Evolutionary conservation across 805 yeast genomes (phyloP).

Genomic region (Kluyveromyces dobzhanskii): DNA sequence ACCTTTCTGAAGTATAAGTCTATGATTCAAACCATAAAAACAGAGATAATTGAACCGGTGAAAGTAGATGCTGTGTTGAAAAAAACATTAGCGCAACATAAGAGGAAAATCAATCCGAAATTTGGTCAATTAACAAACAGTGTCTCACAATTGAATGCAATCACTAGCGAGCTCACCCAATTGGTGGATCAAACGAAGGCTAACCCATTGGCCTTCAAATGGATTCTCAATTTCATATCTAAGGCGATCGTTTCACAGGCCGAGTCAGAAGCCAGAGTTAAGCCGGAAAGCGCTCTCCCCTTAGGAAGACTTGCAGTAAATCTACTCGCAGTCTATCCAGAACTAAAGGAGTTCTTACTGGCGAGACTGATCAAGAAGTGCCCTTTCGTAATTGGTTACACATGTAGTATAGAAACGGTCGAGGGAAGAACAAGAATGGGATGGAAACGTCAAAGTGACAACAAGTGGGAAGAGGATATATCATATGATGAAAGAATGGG

Average conservation of each 20-base stretch:
- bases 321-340: conserved; percentile 42
- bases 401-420: conserved; percentile 68
- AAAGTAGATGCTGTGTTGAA: conserved; percentile 44
- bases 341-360: conserved; percentile 33
- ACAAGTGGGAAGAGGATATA: conserved; percentile 45
- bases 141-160: conserved; percentile 43
- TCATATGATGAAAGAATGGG: conserved; percentile 78
- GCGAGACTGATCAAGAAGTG: conserved; percentile 90
- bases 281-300: conserved; percentile 71
- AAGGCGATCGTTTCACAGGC: conserved; percentile 87
- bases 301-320: conserved; percentile 57
- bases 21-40: conserved; percentile 51
- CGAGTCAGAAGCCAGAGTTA: conserved; percentile 81
- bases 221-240: conserved; percentile 76
- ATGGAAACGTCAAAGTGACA: conserved; percentile 49
- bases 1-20: conserved; percentile 41
- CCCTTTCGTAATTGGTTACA: conserved; percentile 78
- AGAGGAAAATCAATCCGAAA: conserved; percentile 75
- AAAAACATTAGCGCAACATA: conserved; percentile 47
- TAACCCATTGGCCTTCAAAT: conserved; percentile 48
- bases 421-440: conserved; percentile 84
- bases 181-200: conserved; percentile 42
- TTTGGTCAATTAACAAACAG: conserved; percentile 87
- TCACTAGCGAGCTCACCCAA: conserved; percentile 42
- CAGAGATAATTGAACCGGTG: conserved; percentile 47